Base-by-base conservation (phyloP, 176 grass and related monocot genomes). In the Aegilops speltoides region DNA sequence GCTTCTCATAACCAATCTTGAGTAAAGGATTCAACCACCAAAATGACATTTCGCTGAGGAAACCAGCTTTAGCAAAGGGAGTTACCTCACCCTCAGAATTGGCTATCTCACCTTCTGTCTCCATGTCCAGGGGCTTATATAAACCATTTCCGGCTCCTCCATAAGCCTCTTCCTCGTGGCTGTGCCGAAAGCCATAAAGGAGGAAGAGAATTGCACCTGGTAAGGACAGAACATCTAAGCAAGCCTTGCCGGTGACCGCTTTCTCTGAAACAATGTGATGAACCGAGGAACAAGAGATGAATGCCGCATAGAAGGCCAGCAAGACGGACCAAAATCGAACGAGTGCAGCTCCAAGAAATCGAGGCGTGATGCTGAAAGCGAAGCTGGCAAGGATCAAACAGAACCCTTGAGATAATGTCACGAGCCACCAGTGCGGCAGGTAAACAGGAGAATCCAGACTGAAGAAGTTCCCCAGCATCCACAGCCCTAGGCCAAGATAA, bases 1-100 rank as follows among this genome's bases (percentile, higher is more conserved):
- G 96, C 17, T 92, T 98, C 63, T 88, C 81, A 60, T 91, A 94
- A 28, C 96, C 96, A 79, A 79, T 89, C 84, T 91, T 95, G 86
- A 98, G 91, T 83, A 98, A 84, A 45, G 86, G 88, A 41, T 95
- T 98, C 66, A 95, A 34, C 93, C 96, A 98, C 93, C 93, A 94
- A 86, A 98, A 98, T 12, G 96, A 84, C 91, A 98, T 92, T 37
- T 79, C 38, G 46, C 90, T 95, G 63, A 95, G 82, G 70, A 89
- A 84, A 0, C 90, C 89, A 81, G 93, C 93, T 82, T 84, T 83
- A 59, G 91, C 90, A 69, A 95, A 95, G 25, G 81, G 78, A 65
- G 93, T 88, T 16, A 84, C 83, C 73, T 57, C 12, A 57, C 11
- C 50, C 60, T 89, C 68, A 37, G 83, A 69, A 74, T 92, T 81